phyloP scores from a whole-genome alignment of 2,329 filamentous ascomycete genomes.

The Calonectria ilicicola region DNA sequence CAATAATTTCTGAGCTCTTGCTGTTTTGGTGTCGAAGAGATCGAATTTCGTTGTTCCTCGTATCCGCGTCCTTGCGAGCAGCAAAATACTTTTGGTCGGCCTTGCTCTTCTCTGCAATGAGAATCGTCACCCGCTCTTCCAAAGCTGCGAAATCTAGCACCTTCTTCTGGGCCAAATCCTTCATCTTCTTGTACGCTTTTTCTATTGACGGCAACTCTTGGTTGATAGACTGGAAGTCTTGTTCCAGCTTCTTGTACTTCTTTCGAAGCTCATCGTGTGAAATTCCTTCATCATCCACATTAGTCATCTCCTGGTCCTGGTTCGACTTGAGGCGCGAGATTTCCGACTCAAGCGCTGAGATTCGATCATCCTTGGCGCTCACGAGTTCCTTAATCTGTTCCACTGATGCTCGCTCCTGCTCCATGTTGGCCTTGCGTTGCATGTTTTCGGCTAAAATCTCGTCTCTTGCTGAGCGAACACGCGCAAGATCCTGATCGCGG shows the following conservation, averaged over 20 bases:
- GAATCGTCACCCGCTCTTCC: slow-evolving; percentile 81
- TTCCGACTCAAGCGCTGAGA: slow-evolving; percentile 85
- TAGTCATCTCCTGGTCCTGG: slow-evolving; percentile 60
- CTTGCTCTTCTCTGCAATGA: slow-evolving; percentile 91
- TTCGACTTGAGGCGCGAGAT: slow-evolving; percentile 74
- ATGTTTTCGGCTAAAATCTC: slow-evolving; percentile 86
- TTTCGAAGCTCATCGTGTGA: slow-evolving; percentile 77
- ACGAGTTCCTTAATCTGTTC: slow-evolving; percentile 85
- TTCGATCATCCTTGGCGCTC: slow-evolving; percentile 82
- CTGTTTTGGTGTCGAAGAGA: slow-evolving; percentile 84
- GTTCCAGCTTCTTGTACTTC: slow-evolving; percentile 80
- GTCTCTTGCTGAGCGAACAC: slow-evolving; percentile 86
- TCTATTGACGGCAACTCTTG: slow-evolving; percentile 91
- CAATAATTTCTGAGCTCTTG: slow-evolving; percentile 93
- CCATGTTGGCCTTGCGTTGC: slow-evolving; percentile 82
- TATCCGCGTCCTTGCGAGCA: slow-evolving; percentile 93
- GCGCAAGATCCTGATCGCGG: slow-evolving; percentile 85
- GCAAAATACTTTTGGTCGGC: slow-evolving; percentile 98
- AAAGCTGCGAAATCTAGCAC: slow-evolving; percentile 79
- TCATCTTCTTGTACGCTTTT: slow-evolving; percentile 89
- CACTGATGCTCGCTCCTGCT: slow-evolving; percentile 77
- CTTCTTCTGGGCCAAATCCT: slow-evolving; percentile 87
- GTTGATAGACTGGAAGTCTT: slow-evolving; percentile 86
- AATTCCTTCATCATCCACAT: slow-evolving; percentile 66
- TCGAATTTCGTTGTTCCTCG: slow-evolving; percentile 83